Conservation (phyloP, 2,329 filamentous ascomycete genomes). For the Aspergillus spinulosporus region DNA sequence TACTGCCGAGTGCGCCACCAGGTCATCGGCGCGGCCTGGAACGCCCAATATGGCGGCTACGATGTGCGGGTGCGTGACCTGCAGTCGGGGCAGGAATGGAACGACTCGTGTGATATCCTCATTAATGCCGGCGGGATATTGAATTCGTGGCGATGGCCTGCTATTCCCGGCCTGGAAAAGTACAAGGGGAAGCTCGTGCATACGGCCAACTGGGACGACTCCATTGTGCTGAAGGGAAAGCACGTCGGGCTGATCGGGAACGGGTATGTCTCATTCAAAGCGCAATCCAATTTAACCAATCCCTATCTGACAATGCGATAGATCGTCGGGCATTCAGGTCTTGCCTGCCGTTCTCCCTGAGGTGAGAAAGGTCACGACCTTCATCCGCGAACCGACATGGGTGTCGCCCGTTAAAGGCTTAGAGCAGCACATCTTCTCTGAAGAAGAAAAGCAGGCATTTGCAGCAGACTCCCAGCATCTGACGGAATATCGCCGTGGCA, state of each 20-base stretch:
- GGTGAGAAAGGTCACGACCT: constrained; percentile 26
- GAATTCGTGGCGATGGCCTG: constrained; percentile 31
- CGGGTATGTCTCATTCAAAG: constrained; percentile 14
- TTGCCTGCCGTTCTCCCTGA: constrained; percentile 18
- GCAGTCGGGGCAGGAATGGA: not conserved
- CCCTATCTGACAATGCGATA: not conserved
- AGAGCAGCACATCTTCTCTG: constrained; percentile 25
- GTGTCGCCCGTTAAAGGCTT: constrained; percentile 25
- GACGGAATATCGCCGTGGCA: constrained; percentile 1
- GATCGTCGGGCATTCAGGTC: constrained; percentile 38
- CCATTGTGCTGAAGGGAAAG: constrained; percentile 28
- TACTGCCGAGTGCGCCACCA: constrained; percentile 4
- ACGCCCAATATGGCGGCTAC: not conserved
- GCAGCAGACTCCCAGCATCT: constrained; percentile 17
- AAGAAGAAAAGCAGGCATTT: constrained; percentile 27
- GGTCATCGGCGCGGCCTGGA: constrained; percentile 6
- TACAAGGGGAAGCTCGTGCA: constrained; percentile 31
- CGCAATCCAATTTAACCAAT: not conserved
- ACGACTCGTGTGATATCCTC: constrained; percentile 8
- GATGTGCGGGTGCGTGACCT: constrained; percentile 4
- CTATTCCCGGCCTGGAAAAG: constrained; percentile 27
- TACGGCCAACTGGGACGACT: constrained; percentile 27
- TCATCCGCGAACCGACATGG: constrained; percentile 32
- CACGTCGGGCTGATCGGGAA: constrained; percentile 33
- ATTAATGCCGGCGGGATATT: constrained; percentile 11